Evolutionary conservation across 1,284 basidiomycete genomes (phyloP).

Genomic region (Boletus sp.): DNA sequence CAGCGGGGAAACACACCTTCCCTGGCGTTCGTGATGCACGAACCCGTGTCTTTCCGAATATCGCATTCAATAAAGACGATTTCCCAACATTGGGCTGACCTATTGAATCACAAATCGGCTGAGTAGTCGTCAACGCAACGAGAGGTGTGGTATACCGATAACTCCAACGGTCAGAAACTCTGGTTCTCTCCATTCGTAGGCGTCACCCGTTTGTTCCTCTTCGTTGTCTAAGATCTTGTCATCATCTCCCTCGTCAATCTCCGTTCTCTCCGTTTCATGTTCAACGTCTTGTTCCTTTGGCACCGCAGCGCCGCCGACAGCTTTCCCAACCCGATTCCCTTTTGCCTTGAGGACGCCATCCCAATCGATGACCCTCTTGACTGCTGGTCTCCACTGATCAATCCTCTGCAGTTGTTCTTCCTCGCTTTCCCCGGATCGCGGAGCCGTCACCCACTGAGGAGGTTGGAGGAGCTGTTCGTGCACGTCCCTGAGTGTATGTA

Average conservation of each 20-base stretch:
- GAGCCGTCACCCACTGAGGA: slow-evolving; percentile 55
- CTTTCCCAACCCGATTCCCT: slow-evolving; percentile 42
- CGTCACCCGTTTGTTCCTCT: slow-evolving; percentile 20
- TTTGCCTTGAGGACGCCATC: slow-evolving; percentile 47
- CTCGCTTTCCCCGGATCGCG: slow-evolving; percentile 25
- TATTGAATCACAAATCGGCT: slow-evolving; percentile 26
- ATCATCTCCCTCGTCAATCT: slow-evolving; percentile 17
- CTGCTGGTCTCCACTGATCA: slow-evolving; percentile 62
- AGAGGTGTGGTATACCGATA: slow-evolving; percentile 49
- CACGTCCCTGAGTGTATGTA: slow-evolving; percentile 62
- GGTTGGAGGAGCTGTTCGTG: slow-evolving; percentile 70
- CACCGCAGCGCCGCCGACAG: slow-evolving; percentile 39
- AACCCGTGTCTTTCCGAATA: slow-evolving; percentile 81
- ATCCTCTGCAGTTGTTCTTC: slow-evolving; percentile 38
- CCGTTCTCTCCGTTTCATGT: slow-evolving; percentile 1
- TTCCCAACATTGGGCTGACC: slow-evolving; percentile 95
- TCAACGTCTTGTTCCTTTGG: slow-evolving; percentile 26
- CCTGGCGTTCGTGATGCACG: slow-evolving; percentile 87
- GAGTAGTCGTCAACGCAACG: slow-evolving; percentile 6
- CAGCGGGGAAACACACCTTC: slow-evolving; percentile 49
- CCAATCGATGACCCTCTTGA: slow-evolving; percentile 72
- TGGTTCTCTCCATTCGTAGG: slow-evolving; percentile 37
- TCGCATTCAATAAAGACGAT: slow-evolving; percentile 84
- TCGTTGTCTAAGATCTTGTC: slow-evolving; percentile 17
- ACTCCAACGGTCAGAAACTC: slow-evolving; percentile 78